Percentiles rank a stretch among this genome's conserved stretches.
Conservation (phyloP, 768 basidiomycete genomes). For the Podaxis rugospora region DNA sequence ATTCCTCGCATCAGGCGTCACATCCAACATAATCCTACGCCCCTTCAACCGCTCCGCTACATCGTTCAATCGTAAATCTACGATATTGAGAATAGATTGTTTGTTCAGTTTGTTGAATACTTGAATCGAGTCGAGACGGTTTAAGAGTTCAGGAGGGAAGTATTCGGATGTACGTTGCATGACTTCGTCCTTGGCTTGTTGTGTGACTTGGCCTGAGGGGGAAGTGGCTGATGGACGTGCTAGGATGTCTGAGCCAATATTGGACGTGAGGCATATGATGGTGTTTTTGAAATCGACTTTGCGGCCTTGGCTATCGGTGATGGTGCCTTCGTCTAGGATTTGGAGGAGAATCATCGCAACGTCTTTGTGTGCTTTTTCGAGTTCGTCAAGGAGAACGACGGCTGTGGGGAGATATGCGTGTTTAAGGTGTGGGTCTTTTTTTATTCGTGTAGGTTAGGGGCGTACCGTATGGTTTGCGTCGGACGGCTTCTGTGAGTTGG, state of each 20-base stretch:
- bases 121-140: constrained; percentile 81
- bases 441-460: not conserved
- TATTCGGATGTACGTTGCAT: constrained; percentile 70
- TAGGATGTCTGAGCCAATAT: constrained; percentile 80
- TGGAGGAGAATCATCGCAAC: constrained; percentile 89
- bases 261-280: constrained; percentile 87
- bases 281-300: constrained; percentile 96
- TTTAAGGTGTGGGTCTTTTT: not conserved
- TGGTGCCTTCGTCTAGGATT: constrained; percentile 83
- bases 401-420: constrained; percentile 29
- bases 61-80: constrained; percentile 70
- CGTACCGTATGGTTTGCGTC: constrained; percentile 83
- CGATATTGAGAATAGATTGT: constrained; percentile 71
- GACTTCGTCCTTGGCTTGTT: constrained; percentile 60
- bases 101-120: constrained; percentile 89
- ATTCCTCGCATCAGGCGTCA: constrained; percentile 52
- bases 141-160: constrained; percentile 89
- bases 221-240: constrained; percentile 62
- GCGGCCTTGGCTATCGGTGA: constrained; percentile 90
- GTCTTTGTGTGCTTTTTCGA: constrained; percentile 95
- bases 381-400: constrained; percentile 78
- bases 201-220: constrained; percentile 42
- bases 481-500: constrained; percentile 89
- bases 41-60: constrained; percentile 61
- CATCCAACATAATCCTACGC: constrained; percentile 67